Evolutionary conservation across 257 asterid species (phyloP).

Genomic region (Cordia subcordata): DNA sequence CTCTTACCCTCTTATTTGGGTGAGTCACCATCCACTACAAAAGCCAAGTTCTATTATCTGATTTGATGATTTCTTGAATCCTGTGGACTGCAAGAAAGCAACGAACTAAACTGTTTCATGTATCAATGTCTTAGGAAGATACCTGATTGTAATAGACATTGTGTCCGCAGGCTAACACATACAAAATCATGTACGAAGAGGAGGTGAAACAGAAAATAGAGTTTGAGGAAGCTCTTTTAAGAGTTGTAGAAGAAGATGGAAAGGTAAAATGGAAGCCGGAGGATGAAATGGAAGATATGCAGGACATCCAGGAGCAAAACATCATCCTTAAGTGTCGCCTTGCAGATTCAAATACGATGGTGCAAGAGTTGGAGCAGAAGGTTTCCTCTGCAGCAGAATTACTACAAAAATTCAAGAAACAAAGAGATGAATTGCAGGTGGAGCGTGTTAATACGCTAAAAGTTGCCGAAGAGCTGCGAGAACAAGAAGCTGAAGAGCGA

Average conservation of each 20-base stretch:
- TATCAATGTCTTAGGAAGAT: background rate
- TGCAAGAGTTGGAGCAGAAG: constrained; percentile 70
- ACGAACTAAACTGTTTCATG: background rate
- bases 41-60: no score
- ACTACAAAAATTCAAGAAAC: constrained; percentile 68
- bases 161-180: constrained; percentile 47
- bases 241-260: constrained; percentile 52
- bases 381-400: constrained; percentile 70
- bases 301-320: constrained; percentile 45
- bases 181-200: constrained; percentile 43
- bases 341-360: constrained; percentile 43
- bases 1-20: no score
- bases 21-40: no score
- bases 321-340: constrained; percentile 49
- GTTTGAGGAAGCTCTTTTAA: constrained; percentile 59
- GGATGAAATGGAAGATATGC: constrained; percentile 40
- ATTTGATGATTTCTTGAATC: no score
- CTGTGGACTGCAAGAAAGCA: background rate
- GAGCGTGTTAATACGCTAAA: constrained; percentile 59
- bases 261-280: constrained; percentile 38
- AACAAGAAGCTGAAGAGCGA: constrained; percentile 42
- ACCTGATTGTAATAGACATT: background rate
- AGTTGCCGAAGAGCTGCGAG: constrained; percentile 54
- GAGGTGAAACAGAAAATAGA: constrained; percentile 58
- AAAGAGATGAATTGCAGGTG: constrained; percentile 62